phyloP scores from a whole-genome alignment of 2,329 filamentous ascomycete species.

The Phialemonium atrogriseum region DNA sequence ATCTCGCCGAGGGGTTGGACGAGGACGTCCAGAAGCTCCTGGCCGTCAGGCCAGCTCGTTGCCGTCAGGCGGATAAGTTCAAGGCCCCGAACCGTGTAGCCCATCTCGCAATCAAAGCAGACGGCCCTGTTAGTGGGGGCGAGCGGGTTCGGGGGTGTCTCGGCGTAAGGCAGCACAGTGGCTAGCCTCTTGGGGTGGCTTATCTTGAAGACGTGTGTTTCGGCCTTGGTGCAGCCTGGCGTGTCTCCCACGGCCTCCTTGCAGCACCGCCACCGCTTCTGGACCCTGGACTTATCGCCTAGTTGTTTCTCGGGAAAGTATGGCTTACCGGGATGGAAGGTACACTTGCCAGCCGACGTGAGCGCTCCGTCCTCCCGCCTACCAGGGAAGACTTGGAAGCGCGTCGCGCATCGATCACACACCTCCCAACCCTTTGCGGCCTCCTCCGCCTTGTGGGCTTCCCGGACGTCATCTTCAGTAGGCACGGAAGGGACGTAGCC shows the following conservation, averaged over 20 bases:
- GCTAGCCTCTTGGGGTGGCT: conserved; percentile 69
- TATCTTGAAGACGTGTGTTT: conserved; percentile 82
- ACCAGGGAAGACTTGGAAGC: conserved; percentile 89
- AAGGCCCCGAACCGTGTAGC: conserved; percentile 79
- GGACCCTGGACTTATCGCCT: conserved; percentile 46
- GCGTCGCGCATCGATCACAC: conserved; percentile 77
- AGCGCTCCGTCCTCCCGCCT: conserved; percentile 71
- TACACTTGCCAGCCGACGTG: conserved; percentile 69
- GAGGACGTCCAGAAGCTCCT: conserved; percentile 71
- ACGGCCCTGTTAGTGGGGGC: conserved; percentile 53
- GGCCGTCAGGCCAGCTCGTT: conserved; percentile 74
- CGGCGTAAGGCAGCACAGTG: conserved; percentile 66
- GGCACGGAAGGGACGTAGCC: conserved; percentile 71
- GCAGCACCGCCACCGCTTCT: conserved; percentile 71
- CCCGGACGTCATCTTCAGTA: conserved; percentile 54
- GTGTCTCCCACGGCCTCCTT: conserved; percentile 64
- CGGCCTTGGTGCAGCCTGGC: conserved; percentile 61
- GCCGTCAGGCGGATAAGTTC: conserved; percentile 88
- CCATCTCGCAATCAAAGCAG: conserved; percentile 96
- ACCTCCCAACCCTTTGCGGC: conserved; percentile 71
- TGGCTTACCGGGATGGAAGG: conserved; percentile 69
- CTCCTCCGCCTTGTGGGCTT: conserved; percentile 56
- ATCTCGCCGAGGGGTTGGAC: conserved; percentile 78
- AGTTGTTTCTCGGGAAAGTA: conserved; percentile 49
- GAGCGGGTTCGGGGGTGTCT: conserved; percentile 60